phyloP scores from a whole-genome alignment of 2,329 filamentous ascomycete genomes.

The Exophiala sideris region DNA sequence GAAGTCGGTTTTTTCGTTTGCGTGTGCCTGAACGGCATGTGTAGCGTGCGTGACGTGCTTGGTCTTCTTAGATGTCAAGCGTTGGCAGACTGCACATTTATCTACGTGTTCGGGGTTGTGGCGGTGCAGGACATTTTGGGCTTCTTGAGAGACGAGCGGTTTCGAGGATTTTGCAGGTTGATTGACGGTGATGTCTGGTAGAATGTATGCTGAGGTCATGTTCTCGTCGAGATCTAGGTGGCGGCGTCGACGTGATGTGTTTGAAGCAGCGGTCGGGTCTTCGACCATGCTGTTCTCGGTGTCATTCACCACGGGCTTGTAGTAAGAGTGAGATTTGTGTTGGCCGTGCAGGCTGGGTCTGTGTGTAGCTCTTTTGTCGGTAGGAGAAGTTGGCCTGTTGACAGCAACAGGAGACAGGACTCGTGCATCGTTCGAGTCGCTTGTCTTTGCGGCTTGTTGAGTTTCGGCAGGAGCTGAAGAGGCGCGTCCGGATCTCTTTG shows the following conservation, averaged over 20 bases:
- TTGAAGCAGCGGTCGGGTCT: slow-evolving; percentile 39
- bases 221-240: slow-evolving; percentile 47
- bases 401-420: slow-evolving; percentile 20
- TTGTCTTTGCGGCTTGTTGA: slow-evolving; percentile 18
- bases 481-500: slow-evolving; percentile 13
- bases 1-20: slow-evolving; percentile 32
- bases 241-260: slow-evolving; percentile 50
- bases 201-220: slow-evolving; percentile 63
- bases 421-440: slow-evolving; percentile 26
- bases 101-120: slow-evolving; percentile 50
- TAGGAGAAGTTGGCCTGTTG: slow-evolving; percentile 11
- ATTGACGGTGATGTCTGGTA: slow-evolving; percentile 59
- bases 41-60: slow-evolving; percentile 21
- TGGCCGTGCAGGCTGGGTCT: slow-evolving; percentile 5
- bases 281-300: slow-evolving; percentile 25
- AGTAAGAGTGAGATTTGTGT: slow-evolving; percentile 14
- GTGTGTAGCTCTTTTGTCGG: slow-evolving; percentile 11
- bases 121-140: slow-evolving; percentile 41
- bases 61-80: slow-evolving; percentile 36
- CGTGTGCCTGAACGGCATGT: slow-evolving; percentile 23
- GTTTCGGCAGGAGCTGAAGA: slow-evolving; percentile 9
- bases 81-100: slow-evolving; percentile 57
- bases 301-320: slow-evolving; percentile 22
- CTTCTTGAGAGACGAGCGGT: slow-evolving; percentile 37
- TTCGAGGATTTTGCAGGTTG: slow-evolving; percentile 29